These are phyloP conservation scores for Coffea humblotiana DNA, from an alignment of 305 asterid genomes.

Conservation along the genomic window DNA sequence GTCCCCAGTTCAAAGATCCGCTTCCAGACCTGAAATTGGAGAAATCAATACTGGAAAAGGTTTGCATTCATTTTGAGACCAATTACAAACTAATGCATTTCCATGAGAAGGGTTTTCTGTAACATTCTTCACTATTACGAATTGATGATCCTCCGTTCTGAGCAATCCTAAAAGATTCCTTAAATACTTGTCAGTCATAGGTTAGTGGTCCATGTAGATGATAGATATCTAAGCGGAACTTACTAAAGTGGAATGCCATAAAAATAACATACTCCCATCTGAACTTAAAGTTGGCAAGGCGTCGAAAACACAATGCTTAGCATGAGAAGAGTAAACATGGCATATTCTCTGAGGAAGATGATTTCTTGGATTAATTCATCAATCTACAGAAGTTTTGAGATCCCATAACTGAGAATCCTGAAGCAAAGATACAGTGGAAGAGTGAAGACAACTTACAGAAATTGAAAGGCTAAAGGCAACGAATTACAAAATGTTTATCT, in stretches of 20 bases:
- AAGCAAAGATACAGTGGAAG: background rate
- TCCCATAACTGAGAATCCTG: background rate
- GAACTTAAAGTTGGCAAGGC: background rate
- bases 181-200: background rate
- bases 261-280: background rate
- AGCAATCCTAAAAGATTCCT: background rate
- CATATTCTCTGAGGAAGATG: background rate
- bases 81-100: background rate
- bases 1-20: slow-evolving; percentile 41
- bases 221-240: background rate
- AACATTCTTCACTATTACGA: background rate
- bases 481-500: background rate
- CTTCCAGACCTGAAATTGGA: slow-evolving; percentile 45
- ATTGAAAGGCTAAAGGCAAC: background rate
- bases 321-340: background rate
- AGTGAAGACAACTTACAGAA: background rate
- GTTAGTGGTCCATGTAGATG: background rate
- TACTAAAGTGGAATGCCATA: background rate
- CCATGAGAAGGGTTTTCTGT: background rate
- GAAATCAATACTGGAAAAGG: slow-evolving; percentile 68
- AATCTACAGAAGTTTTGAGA: background rate
- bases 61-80: slow-evolving; percentile 16
- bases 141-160: background rate
- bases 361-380: background rate
- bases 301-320: background rate